Evolutionary conservation across 139 green algal species (phyloP).

Genomic region (Dunaliella primolecta): DNA sequence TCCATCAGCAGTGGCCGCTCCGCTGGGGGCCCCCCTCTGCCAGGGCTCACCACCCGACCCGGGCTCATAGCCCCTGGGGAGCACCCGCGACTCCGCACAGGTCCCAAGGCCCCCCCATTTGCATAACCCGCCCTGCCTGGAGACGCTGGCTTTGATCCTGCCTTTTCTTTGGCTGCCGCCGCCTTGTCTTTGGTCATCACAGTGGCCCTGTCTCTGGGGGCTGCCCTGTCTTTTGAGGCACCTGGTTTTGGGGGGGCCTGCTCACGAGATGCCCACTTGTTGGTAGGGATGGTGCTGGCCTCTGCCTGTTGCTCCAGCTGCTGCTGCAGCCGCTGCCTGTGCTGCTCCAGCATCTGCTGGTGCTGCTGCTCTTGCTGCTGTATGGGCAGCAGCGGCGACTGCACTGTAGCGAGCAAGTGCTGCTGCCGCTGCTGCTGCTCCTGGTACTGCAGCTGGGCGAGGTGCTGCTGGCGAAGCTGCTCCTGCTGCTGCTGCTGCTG

Average conservation of each 20-base stretch:
- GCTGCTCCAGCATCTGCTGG: not conserved
- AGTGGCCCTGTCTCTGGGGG: too few relatives aligned
- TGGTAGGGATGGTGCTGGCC: not conserved
- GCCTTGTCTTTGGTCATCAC: too few relatives aligned
- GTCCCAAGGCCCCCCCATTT: not conserved
- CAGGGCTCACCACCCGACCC: not conserved
- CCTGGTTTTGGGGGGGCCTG: too few relatives aligned
- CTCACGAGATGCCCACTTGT: not conserved
- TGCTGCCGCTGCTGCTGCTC: conserved; percentile 7
- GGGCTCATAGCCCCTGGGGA: not conserved
- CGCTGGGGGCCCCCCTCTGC: not conserved
- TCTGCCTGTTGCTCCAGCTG: conserved; percentile 3
- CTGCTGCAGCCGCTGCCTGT: not conserved
- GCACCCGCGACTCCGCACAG: not conserved
- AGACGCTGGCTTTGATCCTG: not conserved
- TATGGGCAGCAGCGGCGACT: not conserved
- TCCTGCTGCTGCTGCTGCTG: not conserved
- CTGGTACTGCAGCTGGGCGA: not conserved
- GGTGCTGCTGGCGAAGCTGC: not conserved
- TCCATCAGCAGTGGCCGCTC: conserved; percentile 6
- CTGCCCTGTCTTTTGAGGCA: not conserved
- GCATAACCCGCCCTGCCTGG: too few relatives aligned
- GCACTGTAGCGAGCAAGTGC: not conserved
- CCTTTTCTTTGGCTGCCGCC: not conserved
- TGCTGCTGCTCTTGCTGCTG: not conserved